Conservation (phyloP, 2,329 filamentous ascomycete genomes). For the Sporothrix inflata region DNA sequence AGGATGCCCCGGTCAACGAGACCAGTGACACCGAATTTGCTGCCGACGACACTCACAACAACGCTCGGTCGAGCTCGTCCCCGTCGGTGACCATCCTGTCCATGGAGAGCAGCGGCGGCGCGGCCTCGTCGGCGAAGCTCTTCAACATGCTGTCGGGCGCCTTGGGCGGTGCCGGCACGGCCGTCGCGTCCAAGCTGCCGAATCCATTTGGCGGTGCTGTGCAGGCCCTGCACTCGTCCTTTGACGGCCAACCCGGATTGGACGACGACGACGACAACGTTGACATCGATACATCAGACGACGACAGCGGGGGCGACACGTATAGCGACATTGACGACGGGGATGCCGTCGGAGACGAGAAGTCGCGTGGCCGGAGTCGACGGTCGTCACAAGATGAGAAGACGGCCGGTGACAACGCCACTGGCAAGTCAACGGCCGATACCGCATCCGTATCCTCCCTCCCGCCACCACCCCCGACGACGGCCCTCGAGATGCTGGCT, state of each 20-base stretch:
- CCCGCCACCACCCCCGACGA: neutral
- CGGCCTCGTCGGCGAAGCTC: slow-evolving; percentile 44
- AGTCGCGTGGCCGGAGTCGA: neutral
- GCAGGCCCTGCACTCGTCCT: slow-evolving; percentile 24
- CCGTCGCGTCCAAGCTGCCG: slow-evolving; percentile 47
- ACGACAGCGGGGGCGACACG: slow-evolving; percentile 15
- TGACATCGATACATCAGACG: neutral
- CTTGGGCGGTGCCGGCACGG: slow-evolving; percentile 54
- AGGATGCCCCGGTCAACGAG: neutral
- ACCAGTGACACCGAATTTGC: neutral
- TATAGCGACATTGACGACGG: slow-evolving; percentile 38
- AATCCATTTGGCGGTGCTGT: slow-evolving; percentile 38
- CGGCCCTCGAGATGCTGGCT: slow-evolving; percentile 2
- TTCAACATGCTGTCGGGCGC: slow-evolving; percentile 61
- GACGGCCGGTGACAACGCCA: neutral
- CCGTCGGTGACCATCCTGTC: slow-evolving; percentile 19
- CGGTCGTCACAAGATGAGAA: neutral
- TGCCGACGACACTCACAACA: neutral
- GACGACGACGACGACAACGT: neutral
- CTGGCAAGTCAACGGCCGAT: neutral
- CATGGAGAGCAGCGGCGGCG: slow-evolving; percentile 31
- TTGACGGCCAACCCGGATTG: neutral
- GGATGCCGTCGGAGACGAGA: slow-evolving; percentile 31
- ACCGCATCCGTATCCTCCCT: neutral
- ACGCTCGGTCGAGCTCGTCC: slow-evolving; percentile 25